A percentile compares a stretch with the other conserved stretches of the same genome.
These are phyloP conservation scores for Picochlorum costavermella DNA, from an alignment of 139 green algal species.

Conservation along the genomic window DNA sequence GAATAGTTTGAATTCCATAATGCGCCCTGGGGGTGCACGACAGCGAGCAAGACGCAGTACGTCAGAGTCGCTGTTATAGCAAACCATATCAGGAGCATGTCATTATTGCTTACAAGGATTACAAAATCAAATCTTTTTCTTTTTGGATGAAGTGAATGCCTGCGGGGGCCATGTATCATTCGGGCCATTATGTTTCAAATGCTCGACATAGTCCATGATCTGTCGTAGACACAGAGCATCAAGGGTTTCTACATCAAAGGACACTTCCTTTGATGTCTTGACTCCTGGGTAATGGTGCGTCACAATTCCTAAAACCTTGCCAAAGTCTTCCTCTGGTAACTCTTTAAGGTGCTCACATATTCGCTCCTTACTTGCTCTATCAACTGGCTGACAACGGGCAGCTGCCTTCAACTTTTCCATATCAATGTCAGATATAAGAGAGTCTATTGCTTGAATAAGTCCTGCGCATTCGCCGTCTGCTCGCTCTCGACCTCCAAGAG, in stretches of 20 bases:
- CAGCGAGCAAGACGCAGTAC: no score
- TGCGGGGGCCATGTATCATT: not conserved
- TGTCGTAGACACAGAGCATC: slow-evolving; percentile 47
- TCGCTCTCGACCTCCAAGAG: not conserved
- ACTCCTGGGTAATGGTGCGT: slow-evolving; percentile 33
- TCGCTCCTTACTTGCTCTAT: slow-evolving; percentile 25
- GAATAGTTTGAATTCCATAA: not conserved
- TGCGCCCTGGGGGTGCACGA: not conserved
- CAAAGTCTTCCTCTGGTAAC: slow-evolving; percentile 41
- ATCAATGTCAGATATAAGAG: slow-evolving; percentile 27
- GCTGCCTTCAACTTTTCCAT: slow-evolving; percentile 40
- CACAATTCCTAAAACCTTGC: slow-evolving; percentile 39
- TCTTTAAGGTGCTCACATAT: slow-evolving; percentile 19
- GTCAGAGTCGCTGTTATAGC: no score
- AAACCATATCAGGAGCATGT: no score
- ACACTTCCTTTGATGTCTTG: slow-evolving; percentile 34
- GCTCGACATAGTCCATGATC: slow-evolving; percentile 19
- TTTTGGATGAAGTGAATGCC: not conserved
- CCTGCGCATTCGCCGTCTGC: slow-evolving; percentile 22
- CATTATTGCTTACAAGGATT: not conserved
- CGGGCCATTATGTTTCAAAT: not conserved
- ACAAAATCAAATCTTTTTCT: not conserved
- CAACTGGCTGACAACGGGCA: slow-evolving; percentile 32
- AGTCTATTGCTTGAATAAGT: slow-evolving; percentile 32
- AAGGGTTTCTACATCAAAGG: slow-evolving; percentile 44